Conservation (phyloP, 352 stramenopile species). For the Saprolegnia diclina region DNA sequence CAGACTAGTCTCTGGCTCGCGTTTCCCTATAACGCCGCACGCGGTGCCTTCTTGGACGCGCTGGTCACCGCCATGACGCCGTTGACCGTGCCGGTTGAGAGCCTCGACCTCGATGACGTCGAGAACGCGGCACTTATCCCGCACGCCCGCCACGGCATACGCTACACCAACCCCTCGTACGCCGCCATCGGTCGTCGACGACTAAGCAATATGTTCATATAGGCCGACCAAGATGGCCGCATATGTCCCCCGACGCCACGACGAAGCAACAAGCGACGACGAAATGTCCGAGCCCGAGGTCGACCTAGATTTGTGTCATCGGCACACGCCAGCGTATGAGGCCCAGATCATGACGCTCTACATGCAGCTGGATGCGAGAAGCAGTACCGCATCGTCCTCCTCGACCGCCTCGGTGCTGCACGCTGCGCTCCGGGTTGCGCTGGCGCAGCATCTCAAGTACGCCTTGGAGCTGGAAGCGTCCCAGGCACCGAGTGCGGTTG, state of each 20-base stretch:
- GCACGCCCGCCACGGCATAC: not conserved
- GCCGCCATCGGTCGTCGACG: no score
- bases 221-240: no score
- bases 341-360: slow-evolving; percentile 17
- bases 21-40: slow-evolving; percentile 19
- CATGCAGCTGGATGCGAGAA: slow-evolving; percentile 6
- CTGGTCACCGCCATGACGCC: not conserved
- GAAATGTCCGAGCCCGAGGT: not conserved
- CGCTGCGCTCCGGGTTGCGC: not conserved
- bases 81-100: not conserved
- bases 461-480: not conserved
- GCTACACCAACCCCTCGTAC: no score
- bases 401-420: not conserved
- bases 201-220: no score
- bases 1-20: not conserved
- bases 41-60: slow-evolving; percentile 14
- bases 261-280: no score
- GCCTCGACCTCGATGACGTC: slow-evolving; percentile 22
- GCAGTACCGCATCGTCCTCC: not conserved
- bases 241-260: no score
- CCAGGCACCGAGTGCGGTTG: no score
- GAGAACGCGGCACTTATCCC: not conserved
- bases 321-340: slow-evolving; percentile 15
- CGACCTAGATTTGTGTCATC: not conserved
- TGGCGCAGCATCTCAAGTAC: slow-evolving; percentile 12